These are phyloP conservation scores for Trichoderma semiorbis DNA, from an alignment of 2,329 filamentous ascomycete genomes.

Conservation along the genomic window DNA sequence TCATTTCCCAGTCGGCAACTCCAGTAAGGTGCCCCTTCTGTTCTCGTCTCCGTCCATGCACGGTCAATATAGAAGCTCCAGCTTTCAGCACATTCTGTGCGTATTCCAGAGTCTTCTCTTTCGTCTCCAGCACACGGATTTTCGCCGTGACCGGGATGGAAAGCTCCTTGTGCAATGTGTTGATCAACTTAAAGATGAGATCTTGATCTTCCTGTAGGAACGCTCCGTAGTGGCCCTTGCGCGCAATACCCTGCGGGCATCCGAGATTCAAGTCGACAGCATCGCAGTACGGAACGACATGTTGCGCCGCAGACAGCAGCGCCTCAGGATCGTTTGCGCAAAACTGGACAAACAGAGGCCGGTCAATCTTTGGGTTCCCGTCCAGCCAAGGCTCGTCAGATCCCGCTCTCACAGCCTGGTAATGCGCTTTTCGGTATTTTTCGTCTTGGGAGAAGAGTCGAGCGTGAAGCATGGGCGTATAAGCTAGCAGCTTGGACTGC, in stretches of 20 bases:
- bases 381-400: constrained; percentile 62
- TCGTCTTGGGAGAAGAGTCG: constrained; percentile 76
- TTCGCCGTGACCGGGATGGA: constrained; percentile 89
- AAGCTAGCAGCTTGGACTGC: constrained; percentile 69
- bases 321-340: constrained; percentile 85
- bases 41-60: constrained; percentile 83
- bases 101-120: constrained; percentile 82
- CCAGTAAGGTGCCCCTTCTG: constrained; percentile 97
- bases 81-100: constrained; percentile 82
- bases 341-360: constrained; percentile 93
- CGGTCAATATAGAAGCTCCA: constrained; percentile 88
- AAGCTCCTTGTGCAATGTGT: constrained; percentile 74
- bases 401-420: constrained; percentile 60
- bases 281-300: constrained; percentile 84
- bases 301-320: constrained; percentile 72
- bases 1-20: constrained; percentile 84
- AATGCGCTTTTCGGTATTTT: constrained; percentile 75
- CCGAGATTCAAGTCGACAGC: constrained; percentile 94
- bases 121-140: constrained; percentile 83
- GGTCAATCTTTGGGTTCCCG: constrained; percentile 78
- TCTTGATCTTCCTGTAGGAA: constrained; percentile 93
- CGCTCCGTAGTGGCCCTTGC: constrained; percentile 85
- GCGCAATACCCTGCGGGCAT: constrained; percentile 93
- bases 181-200: constrained; percentile 77
- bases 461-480: constrained; percentile 95